Conservation (phyloP, 2,329 filamentous ascomycete species). For the Aaosphaeria arxii region DNA sequence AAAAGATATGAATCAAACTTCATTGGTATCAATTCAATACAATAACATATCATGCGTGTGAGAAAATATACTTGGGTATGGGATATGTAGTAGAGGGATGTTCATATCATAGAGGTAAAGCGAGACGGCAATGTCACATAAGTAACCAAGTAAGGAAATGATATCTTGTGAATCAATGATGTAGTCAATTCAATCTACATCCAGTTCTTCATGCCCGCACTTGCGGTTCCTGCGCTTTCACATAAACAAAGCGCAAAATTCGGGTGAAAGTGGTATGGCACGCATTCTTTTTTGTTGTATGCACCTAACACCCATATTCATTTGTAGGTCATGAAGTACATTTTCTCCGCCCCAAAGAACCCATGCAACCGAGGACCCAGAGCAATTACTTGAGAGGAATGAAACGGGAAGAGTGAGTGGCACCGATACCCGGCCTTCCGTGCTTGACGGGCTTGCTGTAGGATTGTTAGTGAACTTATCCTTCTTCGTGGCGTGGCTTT, state of each 20-base stretch:
- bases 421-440: conserved; percentile 99
- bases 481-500: neutral
- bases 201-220: conserved; percentile 1
- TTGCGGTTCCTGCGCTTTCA: too few relatives aligned
- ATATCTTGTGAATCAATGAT: neutral
- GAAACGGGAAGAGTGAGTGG: conserved; percentile 99
- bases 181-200: conserved; percentile 4
- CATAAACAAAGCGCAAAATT: neutral
- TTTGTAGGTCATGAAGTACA: conserved; percentile 40
- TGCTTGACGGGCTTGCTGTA: conserved; percentile 98
- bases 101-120: too few relatives aligned
- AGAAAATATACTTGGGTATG: too few relatives aligned
- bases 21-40: too few relatives aligned
- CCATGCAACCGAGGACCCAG: conserved; percentile 39
- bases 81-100: too few relatives aligned
- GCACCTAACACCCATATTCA: conserved; percentile 39
- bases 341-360: conserved; percentile 33
- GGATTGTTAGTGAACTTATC: conserved; percentile 39
- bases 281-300: conserved; percentile 11
- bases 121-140: too few relatives aligned
- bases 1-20: neutral
- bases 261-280: conserved; percentile 3
- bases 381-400: conserved; percentile 93
- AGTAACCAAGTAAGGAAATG: too few relatives aligned
- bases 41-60: too few relatives aligned